Evolutionary conservation across 441 rosid species (phyloP).

Genomic region (Raphanus hybrid): DNA sequence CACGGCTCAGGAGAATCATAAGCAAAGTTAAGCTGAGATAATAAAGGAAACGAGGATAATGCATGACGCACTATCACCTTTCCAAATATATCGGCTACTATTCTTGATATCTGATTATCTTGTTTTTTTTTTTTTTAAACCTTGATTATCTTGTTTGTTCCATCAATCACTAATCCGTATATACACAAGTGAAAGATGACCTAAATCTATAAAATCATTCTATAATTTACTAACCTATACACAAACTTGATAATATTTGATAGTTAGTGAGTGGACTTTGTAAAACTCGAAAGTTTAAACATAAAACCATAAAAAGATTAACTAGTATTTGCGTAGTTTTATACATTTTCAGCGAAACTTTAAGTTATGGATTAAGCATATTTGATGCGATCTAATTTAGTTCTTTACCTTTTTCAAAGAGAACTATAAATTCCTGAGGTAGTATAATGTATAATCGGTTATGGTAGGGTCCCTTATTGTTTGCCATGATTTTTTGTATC

Average conservation of each 20-base stretch:
- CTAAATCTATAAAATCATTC: background rate
- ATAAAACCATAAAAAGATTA: background rate
- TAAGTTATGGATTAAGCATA: background rate
- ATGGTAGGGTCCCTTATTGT: slow-evolving; percentile 37
- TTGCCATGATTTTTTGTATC: slow-evolving; percentile 22
- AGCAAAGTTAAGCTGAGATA: slow-evolving; percentile 17
- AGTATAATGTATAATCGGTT: background rate
- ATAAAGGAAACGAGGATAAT: slow-evolving; percentile 38
- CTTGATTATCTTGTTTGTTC: slow-evolving; percentile 25
- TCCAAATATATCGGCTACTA: slow-evolving; percentile 20
- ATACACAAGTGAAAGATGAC: background rate
- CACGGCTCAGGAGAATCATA: slow-evolving; percentile 30
- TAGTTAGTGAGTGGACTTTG: background rate
- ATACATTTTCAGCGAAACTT: background rate
- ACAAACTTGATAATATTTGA: background rate
- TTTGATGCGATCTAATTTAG: background rate
- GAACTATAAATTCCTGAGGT: background rate
- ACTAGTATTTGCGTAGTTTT: background rate
- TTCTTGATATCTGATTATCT: slow-evolving; percentile 29
- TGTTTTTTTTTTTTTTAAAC: too few relatives aligned
- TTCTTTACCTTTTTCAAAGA: background rate
- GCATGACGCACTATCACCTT: slow-evolving; percentile 45
- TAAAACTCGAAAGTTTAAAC: slow-evolving; percentile 6
- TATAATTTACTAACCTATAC: background rate
- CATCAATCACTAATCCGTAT: slow-evolving; percentile 26